Evolutionary conservation across 2,329 filamentous ascomycete genomes (phyloP).

Genomic region (Sclerotinia minor): DNA sequence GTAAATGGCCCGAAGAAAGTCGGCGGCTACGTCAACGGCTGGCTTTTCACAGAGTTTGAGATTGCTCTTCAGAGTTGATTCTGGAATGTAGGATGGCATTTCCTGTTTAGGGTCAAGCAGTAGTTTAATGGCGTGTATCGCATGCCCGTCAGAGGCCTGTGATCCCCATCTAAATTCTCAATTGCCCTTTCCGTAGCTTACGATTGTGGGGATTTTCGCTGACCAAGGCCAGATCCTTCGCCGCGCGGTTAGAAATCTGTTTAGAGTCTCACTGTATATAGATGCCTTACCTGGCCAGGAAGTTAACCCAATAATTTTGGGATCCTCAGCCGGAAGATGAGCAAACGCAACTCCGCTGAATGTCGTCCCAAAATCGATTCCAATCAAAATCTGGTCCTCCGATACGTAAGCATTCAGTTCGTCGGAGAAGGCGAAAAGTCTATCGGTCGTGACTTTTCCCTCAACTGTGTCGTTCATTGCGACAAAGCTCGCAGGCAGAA

Average conservation of each 20-base stretch:
- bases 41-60: conserved; percentile 47
- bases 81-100: conserved; percentile 27
- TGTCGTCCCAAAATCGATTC: conserved; percentile 34
- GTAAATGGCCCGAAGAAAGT: conserved; percentile 42
- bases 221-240: conserved; percentile 9
- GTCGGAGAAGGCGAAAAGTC: not conserved
- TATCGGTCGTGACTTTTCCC: not conserved
- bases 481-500: not conserved
- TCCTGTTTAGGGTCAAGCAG: conserved; percentile 37
- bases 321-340: conserved; percentile 4
- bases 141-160: conserved; percentile 14
- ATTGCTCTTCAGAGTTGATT: conserved; percentile 34
- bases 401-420: not conserved
- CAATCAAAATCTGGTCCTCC: conserved; percentile 30
- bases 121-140: conserved; percentile 34
- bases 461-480: not conserved
- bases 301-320: conserved; percentile 20
- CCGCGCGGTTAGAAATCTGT: not conserved
- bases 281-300: conserved; percentile 32
- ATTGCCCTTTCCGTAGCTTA: conserved; percentile 26
- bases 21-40: conserved; percentile 50
- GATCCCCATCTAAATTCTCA: conserved; percentile 27
- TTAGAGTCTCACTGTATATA: not conserved
- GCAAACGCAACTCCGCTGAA: conserved; percentile 31
- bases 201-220: conserved; percentile 28